Percentiles rank a stretch among this genome's conserved stretches.
Evolutionary conservation across 129 eudicot species (phyloP).

Genomic region (Flaveria ramosissima): DNA sequence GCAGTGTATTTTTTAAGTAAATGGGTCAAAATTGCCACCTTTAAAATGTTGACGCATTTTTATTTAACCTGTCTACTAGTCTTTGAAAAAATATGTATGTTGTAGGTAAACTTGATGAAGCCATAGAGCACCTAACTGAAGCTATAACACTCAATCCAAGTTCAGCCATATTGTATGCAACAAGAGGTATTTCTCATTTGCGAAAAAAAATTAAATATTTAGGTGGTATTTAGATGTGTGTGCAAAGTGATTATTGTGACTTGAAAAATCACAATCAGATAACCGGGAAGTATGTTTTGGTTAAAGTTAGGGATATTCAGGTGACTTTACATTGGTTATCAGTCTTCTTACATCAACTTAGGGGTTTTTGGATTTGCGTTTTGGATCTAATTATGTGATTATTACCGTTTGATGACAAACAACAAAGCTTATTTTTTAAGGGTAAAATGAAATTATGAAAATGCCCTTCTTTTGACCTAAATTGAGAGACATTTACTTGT

Average conservation of each 20-base stretch:
- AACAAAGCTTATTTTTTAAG: not conserved
- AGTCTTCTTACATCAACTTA: not conserved
- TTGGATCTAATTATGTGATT: no score
- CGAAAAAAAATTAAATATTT: not conserved
- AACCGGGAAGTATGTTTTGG: not conserved
- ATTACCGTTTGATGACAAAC: not conserved
- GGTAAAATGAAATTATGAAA: not conserved
- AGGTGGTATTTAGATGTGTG: conserved; percentile 7
- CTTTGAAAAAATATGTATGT: not conserved
- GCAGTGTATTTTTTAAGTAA: not conserved
- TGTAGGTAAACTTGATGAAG: conserved; percentile 68
- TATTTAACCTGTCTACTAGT: not conserved
- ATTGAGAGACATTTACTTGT: not conserved
- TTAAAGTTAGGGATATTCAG: not conserved
- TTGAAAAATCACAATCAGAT: conserved; percentile 4
- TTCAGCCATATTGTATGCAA: conserved; percentile 78
- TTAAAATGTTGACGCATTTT: conserved; percentile 1
- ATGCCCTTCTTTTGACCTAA: not conserved
- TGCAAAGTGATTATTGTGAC: not conserved
- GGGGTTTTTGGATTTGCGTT: not conserved
- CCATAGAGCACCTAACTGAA: conserved; percentile 64
- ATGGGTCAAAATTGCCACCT: not conserved
- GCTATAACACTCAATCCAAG: conserved; percentile 72
- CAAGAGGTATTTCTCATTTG: conserved; percentile 57
- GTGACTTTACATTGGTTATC: not conserved